Percentiles rank a stretch among this genome's conserved stretches.
Evolutionary conservation across 495 filamentous ascomycete genomes (phyloP).

Genomic region (Chaetomium fimeti): DNA sequence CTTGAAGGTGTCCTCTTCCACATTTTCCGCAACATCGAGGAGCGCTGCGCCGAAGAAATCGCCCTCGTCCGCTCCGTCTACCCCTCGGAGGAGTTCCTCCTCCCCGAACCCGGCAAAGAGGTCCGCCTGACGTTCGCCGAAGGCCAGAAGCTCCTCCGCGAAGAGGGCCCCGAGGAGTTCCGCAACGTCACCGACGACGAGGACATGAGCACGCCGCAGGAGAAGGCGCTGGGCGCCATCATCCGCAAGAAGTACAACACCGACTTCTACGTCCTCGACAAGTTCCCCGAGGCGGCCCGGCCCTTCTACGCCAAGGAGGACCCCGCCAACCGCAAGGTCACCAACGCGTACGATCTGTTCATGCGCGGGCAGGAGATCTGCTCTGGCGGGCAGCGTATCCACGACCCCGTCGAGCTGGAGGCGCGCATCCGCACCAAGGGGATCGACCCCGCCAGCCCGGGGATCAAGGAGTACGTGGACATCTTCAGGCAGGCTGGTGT

Average conservation of each 20-base stretch:
- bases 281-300: conserved; percentile 80
- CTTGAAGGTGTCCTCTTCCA: conserved; percentile 82
- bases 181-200: conserved; percentile 69
- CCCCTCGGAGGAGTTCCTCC: conserved; percentile 54
- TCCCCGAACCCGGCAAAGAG: conserved; percentile 66
- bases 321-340: conserved; percentile 62
- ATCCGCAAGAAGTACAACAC: conserved; percentile 79
- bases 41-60: conserved; percentile 66
- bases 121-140: conserved; percentile 82
- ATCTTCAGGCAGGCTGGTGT: conserved; percentile 73
- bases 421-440: conserved; percentile 69
- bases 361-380: conserved; percentile 77
- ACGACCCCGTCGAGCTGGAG: conserved; percentile 67
- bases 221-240: conserved; percentile 85
- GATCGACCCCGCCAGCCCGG: conserved; percentile 67
- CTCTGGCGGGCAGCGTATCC: conserved; percentile 81
- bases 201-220: conserved; percentile 79
- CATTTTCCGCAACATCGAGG: conserved; percentile 64
- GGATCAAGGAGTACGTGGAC: conserved; percentile 80
- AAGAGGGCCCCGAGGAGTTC: conserved; percentile 71
- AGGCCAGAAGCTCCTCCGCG: conserved; percentile 75
- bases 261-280: conserved; percentile 90
- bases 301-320: conserved; percentile 91
- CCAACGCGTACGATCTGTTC: conserved; percentile 91
- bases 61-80: conserved; percentile 64